These are phyloP conservation scores for Phialophora macrospora DNA, from an alignment of 2,329 filamentous ascomycete genomes.

Conservation along the genomic window DNA sequence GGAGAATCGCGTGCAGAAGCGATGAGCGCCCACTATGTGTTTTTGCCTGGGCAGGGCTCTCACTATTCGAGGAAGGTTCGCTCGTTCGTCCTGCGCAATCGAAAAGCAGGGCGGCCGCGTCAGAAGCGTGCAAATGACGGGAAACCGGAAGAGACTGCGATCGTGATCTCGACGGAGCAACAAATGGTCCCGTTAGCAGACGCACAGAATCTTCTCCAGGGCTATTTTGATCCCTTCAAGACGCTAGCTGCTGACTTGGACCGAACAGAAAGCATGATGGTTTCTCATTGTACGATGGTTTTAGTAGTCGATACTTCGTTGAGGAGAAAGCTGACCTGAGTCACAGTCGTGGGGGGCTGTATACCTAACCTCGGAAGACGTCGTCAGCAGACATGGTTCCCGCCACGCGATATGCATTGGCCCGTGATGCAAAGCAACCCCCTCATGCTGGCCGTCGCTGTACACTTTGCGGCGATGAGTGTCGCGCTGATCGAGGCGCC, in stretches of 20 bases:
- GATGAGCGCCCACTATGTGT: conserved; percentile 6
- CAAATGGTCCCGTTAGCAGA: conserved; percentile 6
- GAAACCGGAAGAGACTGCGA: neutral
- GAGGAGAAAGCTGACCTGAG: neutral
- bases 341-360: conserved; percentile 4
- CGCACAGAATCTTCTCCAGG: conserved; percentile 6
- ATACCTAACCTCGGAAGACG: conserved; percentile 5
- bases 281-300: conserved; percentile 1
- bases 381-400: conserved; percentile 1
- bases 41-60: conserved; percentile 3
- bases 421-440: conserved; percentile 1
- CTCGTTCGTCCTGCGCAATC: conserved; percentile 12
- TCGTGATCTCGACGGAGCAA: neutral
- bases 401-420: conserved; percentile 11
- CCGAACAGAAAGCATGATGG: conserved; percentile 10
- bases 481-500: neutral
- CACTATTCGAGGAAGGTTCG: conserved; percentile 6
- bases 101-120: neutral
- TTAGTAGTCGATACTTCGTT: too few relatives aligned
- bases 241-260: conserved; percentile 1
- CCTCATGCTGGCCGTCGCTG: conserved; percentile 3
- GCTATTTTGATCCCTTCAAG: conserved; percentile 8
- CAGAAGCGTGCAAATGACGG: neutral
- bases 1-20: neutral
- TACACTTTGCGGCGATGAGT: conserved; percentile 13